Base-by-base conservation (phyloP, 2,329 filamentous ascomycete species). In the Pseudogymnoascus sp. region DNA sequence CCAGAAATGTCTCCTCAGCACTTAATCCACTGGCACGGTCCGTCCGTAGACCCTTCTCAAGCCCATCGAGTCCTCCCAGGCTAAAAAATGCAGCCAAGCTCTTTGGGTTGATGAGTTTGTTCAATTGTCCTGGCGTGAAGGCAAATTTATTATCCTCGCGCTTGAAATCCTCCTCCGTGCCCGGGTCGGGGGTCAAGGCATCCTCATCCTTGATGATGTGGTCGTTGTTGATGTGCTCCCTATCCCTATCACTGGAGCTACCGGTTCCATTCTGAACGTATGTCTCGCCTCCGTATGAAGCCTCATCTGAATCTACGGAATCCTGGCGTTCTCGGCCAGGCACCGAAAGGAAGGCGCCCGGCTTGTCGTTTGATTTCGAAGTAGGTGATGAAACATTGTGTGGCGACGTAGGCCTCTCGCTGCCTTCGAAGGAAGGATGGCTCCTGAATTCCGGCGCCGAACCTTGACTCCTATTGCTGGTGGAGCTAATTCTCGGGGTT, bases 41-140 rank as follows among this genome's bases (percentile, higher is more conserved):
- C 1, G 89, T 88, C 63, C 86, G 80, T 8, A 95, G 73, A 0
- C 90, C 90, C 71, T 87, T 90, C 70, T 91, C 89, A 19, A 95
- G 72, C 2, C 90, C 90, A 7, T 77, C 78, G 5, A 93, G 73
- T 59, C 90, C 90, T 62, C 90, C 90, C 2, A 95, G 75, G 5
- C 89, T 89, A 68, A 89, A 85, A 66, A 93, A 91, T 4, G 89
- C 90, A 26, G 84, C 79, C 65, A 90, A 78, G 69, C 82, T 92
- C 76, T 95, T 95, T 0, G 90, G 90, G 67, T 93, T 93, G 61
- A 92, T 79, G 6, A 95, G 77, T 76, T 93, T 93, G 66, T 84
- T 86, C 69, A 91, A 76, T 68, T 90, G 89, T 24, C 89, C 90
- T 10, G 87, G 87, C 0, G 86, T 83, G 70, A 87, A 91, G 7